Conservation (phyloP, 2,329 filamentous ascomycete species). For the Botrytis sinoallii region DNA sequence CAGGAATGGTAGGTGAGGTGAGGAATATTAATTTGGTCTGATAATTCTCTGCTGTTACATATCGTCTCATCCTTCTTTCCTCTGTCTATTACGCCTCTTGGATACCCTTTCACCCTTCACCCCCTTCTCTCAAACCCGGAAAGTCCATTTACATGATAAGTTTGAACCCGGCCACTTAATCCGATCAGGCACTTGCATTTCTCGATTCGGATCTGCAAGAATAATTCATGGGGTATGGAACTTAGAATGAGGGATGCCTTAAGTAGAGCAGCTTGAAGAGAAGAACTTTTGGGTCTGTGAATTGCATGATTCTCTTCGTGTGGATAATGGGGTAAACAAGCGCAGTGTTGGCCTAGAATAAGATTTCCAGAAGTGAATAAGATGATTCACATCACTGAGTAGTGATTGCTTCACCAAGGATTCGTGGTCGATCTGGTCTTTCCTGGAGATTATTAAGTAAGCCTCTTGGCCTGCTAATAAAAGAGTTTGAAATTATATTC, state of each 20-base stretch:
- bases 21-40: not conserved
- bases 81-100: too few relatives aligned
- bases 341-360: not conserved
- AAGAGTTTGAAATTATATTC: too few relatives aligned
- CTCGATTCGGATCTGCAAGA: not conserved
- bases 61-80: too few relatives aligned
- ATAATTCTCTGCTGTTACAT: too few relatives aligned
- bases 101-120: not conserved
- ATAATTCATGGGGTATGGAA: not conserved
- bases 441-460: not conserved
- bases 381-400: not conserved
- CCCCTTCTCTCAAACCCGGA: not conserved
- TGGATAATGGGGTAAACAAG: not conserved
- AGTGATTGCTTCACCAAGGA: not conserved
- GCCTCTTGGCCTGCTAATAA: not conserved
- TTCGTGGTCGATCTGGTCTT: not conserved
- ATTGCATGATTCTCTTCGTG: not conserved
- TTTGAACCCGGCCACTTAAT: not conserved
- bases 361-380: not conserved
- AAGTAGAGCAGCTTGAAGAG: too few relatives aligned
- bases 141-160: not conserved
- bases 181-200: not conserved
- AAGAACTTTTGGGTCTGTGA: not conserved
- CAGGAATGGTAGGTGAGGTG: not conserved
- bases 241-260: not conserved